These are phyloP conservation scores for Fusarium hainanense DNA, from an alignment of 2,329 filamentous ascomycete genomes.

Conservation along the genomic window DNA sequence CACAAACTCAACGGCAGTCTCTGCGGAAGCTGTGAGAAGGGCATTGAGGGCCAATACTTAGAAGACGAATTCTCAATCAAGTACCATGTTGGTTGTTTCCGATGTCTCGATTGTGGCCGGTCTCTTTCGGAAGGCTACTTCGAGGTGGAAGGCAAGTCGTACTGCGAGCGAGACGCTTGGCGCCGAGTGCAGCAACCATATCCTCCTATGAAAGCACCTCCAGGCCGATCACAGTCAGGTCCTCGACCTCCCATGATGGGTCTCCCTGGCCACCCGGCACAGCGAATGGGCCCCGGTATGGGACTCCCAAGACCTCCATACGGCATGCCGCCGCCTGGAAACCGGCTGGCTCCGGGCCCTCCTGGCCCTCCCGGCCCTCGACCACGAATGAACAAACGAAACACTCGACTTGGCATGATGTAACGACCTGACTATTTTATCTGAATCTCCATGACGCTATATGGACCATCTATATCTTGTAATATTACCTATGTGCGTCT, in stretches of 20 bases:
- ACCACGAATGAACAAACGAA: constrained; percentile 70
- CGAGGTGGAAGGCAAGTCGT: constrained; percentile 82
- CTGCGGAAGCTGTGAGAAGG: constrained; percentile 80
- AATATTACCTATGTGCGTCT: constrained; percentile 28
- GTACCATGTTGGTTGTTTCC: constrained; percentile 89
- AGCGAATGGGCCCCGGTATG: constrained; percentile 34
- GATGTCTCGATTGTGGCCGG: constrained; percentile 80
- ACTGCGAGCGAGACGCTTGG: constrained; percentile 89
- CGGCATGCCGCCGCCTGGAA: constrained; percentile 40
- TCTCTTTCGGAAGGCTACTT: constrained; percentile 88
- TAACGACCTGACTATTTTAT: constrained; percentile 45
- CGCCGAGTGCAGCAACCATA: constrained; percentile 57
- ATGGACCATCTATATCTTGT: constrained; percentile 32
- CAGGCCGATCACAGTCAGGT: constrained; percentile 27
- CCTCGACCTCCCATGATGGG: constrained; percentile 44
- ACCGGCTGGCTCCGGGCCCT: constrained; percentile 49
- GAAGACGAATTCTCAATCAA: constrained; percentile 83
- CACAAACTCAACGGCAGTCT: constrained; percentile 90
- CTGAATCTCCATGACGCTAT: constrained; percentile 28
- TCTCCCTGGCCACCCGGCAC: constrained; percentile 44
- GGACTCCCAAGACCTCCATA: constrained; percentile 43
- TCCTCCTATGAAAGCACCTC: constrained; percentile 27
- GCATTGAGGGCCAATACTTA: constrained; percentile 94
- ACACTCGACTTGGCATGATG: constrained; percentile 70
- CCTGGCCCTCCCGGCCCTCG: constrained; percentile 49